A percentile compares a stretch with the other conserved stretches of the same genome.
Conservation (phyloP, 2,329 filamentous ascomycete genomes). For the Colletotrichum horii region DNA sequence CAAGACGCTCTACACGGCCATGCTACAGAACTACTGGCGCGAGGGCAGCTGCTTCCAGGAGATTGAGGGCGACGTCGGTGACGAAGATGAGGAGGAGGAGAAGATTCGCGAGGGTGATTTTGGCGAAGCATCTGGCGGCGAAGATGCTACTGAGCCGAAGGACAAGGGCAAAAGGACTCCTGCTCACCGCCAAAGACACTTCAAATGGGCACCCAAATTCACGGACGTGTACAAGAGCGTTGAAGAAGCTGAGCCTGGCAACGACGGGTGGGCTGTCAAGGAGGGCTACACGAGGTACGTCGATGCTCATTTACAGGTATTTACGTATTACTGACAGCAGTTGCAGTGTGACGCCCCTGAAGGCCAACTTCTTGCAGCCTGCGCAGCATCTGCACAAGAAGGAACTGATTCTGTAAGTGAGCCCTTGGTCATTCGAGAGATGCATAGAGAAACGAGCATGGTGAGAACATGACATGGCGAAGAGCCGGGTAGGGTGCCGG, state of each 20-base stretch:
- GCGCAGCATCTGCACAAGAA: conserved; percentile 64
- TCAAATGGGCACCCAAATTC: conserved; percentile 93
- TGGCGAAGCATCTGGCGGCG: conserved; percentile 39
- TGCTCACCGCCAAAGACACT: conserved; percentile 78
- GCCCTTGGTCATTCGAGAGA: conserved; percentile 28
- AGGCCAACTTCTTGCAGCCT: conserved; percentile 90
- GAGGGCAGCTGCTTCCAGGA: conserved; percentile 87
- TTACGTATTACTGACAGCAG: conserved; percentile 9
- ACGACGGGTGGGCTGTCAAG: conserved; percentile 92
- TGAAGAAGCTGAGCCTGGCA: conserved; percentile 78
- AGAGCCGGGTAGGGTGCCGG: conserved; percentile 11
- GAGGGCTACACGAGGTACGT: conserved; percentile 83
- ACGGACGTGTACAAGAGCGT: conserved; percentile 87
- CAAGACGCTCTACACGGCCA: conserved; percentile 81
- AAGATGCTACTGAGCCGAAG: not conserved
- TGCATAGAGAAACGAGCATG: not conserved
- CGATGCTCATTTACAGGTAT: not conserved
- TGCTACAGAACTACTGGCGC: conserved; percentile 91
- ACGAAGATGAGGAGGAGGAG: conserved; percentile 74
- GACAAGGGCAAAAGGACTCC: conserved; percentile 37
- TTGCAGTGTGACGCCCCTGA: conserved; percentile 82
- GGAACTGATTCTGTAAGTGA: conserved; percentile 85
- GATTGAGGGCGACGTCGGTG: conserved; percentile 68
- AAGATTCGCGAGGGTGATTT: conserved; percentile 72
- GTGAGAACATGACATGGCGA: conserved; percentile 5